A percentile compares a stretch with the other conserved stretches of the same genome.
Conservation (phyloP, 1,139 yeast genomes). For the Taphrina confusa region DNA sequence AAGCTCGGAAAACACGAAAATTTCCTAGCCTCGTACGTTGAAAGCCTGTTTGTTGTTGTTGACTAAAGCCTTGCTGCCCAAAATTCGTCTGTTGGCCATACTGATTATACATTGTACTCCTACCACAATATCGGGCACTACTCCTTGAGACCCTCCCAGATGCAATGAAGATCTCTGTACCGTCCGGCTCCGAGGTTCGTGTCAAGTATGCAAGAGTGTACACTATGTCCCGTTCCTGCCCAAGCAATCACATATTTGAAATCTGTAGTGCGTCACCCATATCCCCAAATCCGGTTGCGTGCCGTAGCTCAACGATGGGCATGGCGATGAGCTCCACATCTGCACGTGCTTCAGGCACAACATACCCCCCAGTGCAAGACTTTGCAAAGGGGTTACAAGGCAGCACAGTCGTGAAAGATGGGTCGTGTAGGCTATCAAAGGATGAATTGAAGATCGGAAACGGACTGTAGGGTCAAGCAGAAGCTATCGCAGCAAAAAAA, state of each 20-base stretch:
- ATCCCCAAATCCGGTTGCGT: no score
- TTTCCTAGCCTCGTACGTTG: conserved; percentile 16
- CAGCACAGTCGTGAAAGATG: not conserved
- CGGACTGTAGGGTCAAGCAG: no score
- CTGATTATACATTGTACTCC: conserved; percentile 18
- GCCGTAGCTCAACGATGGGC: no score
- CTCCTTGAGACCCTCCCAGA: no score
- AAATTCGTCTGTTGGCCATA: conserved; percentile 22
- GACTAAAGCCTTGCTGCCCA: conserved; percentile 19
- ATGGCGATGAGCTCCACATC: conserved; percentile 4
- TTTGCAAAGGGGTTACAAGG: not conserved
- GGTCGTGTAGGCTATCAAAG: not conserved
- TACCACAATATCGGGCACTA: no score
- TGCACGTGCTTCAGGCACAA: conserved; percentile 14
- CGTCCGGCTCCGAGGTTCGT: no score
- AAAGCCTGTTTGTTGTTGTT: conserved; percentile 32
- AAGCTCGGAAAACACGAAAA: not conserved
- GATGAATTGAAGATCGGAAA: not conserved
- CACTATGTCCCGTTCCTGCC: no score
- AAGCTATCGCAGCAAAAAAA: no score
- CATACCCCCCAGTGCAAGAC: conserved; percentile 3
- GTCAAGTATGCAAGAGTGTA: no score
- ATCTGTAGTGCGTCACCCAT: no score
- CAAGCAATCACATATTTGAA: no score
- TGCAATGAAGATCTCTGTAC: no score